Evolutionary conservation across 1,139 yeast genomes (phyloP).

Genomic region (Saccharomyces uvarum): DNA sequence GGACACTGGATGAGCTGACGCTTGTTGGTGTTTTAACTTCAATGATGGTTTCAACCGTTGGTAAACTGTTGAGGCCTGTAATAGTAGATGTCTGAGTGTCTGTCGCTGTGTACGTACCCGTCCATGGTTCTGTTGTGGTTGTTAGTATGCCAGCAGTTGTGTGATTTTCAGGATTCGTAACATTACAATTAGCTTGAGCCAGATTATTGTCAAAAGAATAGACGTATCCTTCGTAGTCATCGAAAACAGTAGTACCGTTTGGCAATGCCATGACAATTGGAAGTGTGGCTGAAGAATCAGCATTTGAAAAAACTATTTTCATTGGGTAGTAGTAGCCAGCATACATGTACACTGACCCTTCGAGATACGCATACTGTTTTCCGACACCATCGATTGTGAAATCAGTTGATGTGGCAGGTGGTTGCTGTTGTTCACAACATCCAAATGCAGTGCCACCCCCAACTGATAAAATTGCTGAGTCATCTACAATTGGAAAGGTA

Average conservation of each 20-base stretch:
- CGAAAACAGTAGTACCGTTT: neutral
- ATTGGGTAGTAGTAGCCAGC: slow-evolving; percentile 27
- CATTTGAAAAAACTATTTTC: slow-evolving; percentile 18
- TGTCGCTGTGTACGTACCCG: neutral
- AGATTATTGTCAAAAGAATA: neutral
- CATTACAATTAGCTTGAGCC: neutral
- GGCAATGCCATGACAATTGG: neutral
- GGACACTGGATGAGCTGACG: neutral
- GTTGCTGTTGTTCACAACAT: slow-evolving; percentile 23
- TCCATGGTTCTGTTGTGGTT: neutral
- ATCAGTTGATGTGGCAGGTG: slow-evolving; percentile 2
- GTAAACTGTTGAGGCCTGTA: neutral
- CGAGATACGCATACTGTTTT: neutral
- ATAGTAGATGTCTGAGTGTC: neutral
- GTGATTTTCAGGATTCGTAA: neutral
- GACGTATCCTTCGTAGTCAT: neutral
- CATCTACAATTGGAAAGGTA: slow-evolving; percentile 22
- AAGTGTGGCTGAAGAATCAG: neutral
- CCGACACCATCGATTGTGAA: slow-evolving; percentile 8
- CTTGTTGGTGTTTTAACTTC: neutral
- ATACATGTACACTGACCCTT: slow-evolving; percentile 1
- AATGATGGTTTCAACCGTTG: neutral
- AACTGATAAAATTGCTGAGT: slow-evolving; percentile 23
- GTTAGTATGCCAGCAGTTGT: neutral
- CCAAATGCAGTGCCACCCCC: slow-evolving; percentile 27